These are phyloP conservation scores for Talaromyces sp. DNA, from an alignment of 2,329 filamentous ascomycete species.

Conservation along the genomic window DNA sequence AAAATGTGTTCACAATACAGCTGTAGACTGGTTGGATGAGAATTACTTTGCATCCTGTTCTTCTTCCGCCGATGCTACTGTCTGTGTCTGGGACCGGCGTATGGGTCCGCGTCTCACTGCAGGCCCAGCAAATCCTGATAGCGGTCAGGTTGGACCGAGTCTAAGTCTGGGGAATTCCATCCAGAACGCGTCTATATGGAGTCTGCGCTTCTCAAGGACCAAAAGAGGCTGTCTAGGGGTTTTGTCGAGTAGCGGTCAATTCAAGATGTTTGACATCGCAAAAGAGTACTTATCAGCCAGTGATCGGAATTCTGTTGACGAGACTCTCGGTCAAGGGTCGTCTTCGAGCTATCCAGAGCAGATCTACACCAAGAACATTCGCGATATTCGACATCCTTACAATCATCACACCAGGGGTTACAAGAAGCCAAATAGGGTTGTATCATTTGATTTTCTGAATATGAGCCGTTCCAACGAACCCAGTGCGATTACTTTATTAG, in stretches of 20 bases:
- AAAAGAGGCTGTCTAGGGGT: conserved; percentile 55
- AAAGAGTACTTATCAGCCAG: conserved; percentile 45
- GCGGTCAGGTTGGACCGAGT: conserved; percentile 44
- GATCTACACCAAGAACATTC: conserved; percentile 43
- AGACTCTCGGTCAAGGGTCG: conserved; percentile 37
- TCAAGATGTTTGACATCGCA: conserved; percentile 53
- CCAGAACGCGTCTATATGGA: conserved; percentile 55
- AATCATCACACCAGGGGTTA: conserved; percentile 41
- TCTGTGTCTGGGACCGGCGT: conserved; percentile 60
- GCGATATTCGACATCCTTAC: conserved; percentile 42
- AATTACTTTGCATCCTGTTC: conserved; percentile 59
- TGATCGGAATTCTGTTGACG: conserved; percentile 34
- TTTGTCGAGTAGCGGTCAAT: conserved; percentile 54
- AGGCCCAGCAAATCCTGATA: conserved; percentile 31
- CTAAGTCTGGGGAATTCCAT: conserved; percentile 55
- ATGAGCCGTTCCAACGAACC: conserved; percentile 45
- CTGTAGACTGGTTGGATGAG: conserved; percentile 59
- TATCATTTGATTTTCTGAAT: conserved; percentile 59
- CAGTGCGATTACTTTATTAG: conserved; percentile 49
- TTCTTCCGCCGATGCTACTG: conserved; percentile 51
- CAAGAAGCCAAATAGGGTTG: conserved; percentile 46
- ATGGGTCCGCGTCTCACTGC: conserved; percentile 37
- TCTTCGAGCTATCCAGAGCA: conserved; percentile 39
- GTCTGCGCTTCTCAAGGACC: conserved; percentile 55
- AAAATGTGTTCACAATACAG: conserved; percentile 58